A percentile compares a stretch with the other conserved stretches of the same genome.
Conservation (phyloP, 1,139 yeast genomes). For the Kurtzmaniella natalensis region DNA sequence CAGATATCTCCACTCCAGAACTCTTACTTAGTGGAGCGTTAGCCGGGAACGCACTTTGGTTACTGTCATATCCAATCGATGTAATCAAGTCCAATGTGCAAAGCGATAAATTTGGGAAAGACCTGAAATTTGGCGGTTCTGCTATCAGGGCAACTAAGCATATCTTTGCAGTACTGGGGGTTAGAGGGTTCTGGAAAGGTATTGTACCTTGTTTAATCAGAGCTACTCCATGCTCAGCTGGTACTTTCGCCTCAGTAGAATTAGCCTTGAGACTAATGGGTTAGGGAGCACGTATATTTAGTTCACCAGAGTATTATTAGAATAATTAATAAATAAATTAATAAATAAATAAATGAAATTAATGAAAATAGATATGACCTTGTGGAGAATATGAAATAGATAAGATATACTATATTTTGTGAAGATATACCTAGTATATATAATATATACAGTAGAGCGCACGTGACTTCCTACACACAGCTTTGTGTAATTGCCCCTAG, state of each 20-base stretch:
- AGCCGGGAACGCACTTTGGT: slow-evolving; percentile 73
- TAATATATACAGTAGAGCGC: no score
- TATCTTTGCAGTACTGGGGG: slow-evolving; percentile 45
- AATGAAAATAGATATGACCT: no score
- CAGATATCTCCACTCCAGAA: slow-evolving; percentile 57
- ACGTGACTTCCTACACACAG: slow-evolving; percentile 6
- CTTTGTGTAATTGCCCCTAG: slow-evolving; percentile 8
- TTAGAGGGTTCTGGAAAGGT: slow-evolving; percentile 67
- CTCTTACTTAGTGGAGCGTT: slow-evolving; percentile 55
- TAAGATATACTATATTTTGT: no score
- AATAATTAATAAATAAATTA: no score
- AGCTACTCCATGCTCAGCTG: slow-evolving; percentile 73
- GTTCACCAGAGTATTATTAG: no score
- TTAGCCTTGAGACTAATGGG: slow-evolving; percentile 57
- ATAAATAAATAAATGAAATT: no score
- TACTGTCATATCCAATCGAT: slow-evolving; percentile 66
- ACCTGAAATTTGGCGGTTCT: slow-evolving; percentile 42
- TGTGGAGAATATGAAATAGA: no score
- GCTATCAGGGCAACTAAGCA: slow-evolving; percentile 42
- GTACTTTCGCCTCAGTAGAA: slow-evolving; percentile 77
- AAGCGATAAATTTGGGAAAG: slow-evolving; percentile 52
- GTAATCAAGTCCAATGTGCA: slow-evolving; percentile 70
- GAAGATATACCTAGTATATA: no score
- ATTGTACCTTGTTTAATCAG: slow-evolving; percentile 64
- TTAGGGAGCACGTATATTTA: slow-evolving; percentile 12